phyloP scores from a whole-genome alignment of 345 rosid genomes.

The Pugionium dolabratum region DNA sequence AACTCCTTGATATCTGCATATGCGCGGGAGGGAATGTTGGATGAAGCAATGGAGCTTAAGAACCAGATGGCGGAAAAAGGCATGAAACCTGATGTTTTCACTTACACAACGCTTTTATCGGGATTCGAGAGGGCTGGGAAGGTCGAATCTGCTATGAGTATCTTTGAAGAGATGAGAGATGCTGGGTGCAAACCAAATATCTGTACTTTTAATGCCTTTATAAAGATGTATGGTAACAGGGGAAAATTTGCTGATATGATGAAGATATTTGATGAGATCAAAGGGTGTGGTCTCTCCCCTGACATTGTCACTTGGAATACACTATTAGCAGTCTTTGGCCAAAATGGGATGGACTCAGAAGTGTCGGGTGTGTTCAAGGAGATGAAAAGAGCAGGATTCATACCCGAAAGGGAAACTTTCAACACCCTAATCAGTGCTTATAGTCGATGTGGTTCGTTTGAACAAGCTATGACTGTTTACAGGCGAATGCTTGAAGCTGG shows the following conservation, averaged over 20 bases:
- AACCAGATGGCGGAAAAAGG: constrained; percentile 68
- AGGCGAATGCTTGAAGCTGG: constrained; percentile 90
- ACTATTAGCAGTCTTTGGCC: constrained; percentile 86
- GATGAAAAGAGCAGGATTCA: constrained; percentile 96
- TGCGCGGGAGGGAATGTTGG: constrained; percentile 72
- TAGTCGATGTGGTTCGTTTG: constrained; percentile 85
- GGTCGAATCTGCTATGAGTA: constrained; percentile 70
- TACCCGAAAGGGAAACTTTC: constrained; percentile 91
- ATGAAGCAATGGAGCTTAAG: constrained; percentile 80
- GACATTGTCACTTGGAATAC: constrained; percentile 98
- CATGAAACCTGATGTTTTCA: constrained; percentile 82
- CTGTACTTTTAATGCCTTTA: constrained; percentile 89
- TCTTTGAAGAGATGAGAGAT: constrained; percentile 81
- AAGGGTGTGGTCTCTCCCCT: constrained; percentile 56
- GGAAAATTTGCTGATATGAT: constrained; percentile 90
- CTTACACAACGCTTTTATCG: constrained; percentile 89
- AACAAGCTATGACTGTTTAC: constrained; percentile 82
- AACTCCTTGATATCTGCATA: constrained; percentile 88
- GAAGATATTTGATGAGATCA: constrained; percentile 88
- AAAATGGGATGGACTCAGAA: constrained; percentile 85
- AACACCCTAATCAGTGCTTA: constrained; percentile 88
- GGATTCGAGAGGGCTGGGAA: constrained; percentile 89
- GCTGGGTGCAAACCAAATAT: constrained; percentile 81
- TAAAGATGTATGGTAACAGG: constrained; percentile 90
- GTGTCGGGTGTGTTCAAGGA: constrained; percentile 90